Base-by-base conservation (phyloP, 1,139 yeast species). In the Yamadazyma jaroonii region DNA sequence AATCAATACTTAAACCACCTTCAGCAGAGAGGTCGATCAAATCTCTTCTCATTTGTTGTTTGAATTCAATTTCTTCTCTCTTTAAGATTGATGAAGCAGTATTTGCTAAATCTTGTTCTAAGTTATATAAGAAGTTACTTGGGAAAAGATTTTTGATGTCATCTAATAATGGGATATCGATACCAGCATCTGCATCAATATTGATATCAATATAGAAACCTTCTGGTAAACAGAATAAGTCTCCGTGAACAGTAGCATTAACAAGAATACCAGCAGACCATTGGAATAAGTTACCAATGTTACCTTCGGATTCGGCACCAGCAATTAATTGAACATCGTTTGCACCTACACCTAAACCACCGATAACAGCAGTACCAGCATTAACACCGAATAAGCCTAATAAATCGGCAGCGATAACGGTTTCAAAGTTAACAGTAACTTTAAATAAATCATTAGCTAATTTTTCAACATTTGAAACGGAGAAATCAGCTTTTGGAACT, bases 191-290 rank as follows among this genome's bases (percentile, higher is more conserved):
- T 28, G 46, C 45, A 38, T 45, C 47, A 25, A 50, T 33, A 36
- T 59, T 48, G 37, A 58, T 48, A 21, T 50, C 49, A 44, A 61
- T 55, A 33, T 53, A 41, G 43, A 60, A 58, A 36, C 49, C 54
- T 26, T 49, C 50, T 39, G 67, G 67, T 42, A 62, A 59, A 50
- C 66, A 61, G 53, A 46, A 58, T 38, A 50, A 47, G 29, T 55
- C 54, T 29, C 44, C 46, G 38, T 47, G 41, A 34, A 46, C 34
- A 11, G 46, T 25, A 44, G 53, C 53, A 32, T 54, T 48, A 25
- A 61, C 57, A 35, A 56, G 44, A 28, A 59, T 48, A 22, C 59
- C 45, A 32, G 61, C 54, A 32, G 57, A 46, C 62, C 62, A 60
- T 42, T 52, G 44, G 50, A 57, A 59, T 24, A 54, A 46, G 47